A percentile compares a stretch with the other conserved stretches of the same genome.
Evolutionary conservation across 1,284 basidiomycete species (phyloP).

Genomic region (Phellopilus nigrolimitatus): DNA sequence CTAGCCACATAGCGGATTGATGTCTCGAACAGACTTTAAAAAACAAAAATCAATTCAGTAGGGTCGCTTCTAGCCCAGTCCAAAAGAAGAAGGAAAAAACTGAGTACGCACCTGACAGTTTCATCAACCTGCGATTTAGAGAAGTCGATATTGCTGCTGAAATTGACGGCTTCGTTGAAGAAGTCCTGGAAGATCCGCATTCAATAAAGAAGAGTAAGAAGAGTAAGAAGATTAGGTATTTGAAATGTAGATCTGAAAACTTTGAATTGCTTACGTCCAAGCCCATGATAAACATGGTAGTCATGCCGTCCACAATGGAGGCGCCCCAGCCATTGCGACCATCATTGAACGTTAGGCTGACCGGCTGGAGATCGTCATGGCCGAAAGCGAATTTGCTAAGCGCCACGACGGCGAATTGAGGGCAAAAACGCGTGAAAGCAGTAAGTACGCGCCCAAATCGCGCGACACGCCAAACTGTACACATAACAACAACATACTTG

Average conservation of each 20-base stretch:
- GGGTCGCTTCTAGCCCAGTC: neutral
- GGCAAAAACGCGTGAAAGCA: neutral
- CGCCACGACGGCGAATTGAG: neutral
- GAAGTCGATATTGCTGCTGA: slow-evolving; percentile 51
- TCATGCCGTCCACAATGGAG: slow-evolving; percentile 57
- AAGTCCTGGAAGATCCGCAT: slow-evolving; percentile 38
- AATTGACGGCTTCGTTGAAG: slow-evolving; percentile 50
- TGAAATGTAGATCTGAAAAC: neutral
- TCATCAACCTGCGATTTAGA: slow-evolving; percentile 44
- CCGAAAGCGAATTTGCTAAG: slow-evolving; percentile 54
- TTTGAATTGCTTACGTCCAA: slow-evolving; percentile 35
- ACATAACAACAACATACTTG: slow-evolving; percentile 37
- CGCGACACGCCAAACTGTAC: neutral
- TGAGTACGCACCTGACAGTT: slow-evolving; percentile 44
- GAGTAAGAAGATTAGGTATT: neutral
- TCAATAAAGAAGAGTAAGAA: neutral
- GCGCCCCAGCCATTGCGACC: slow-evolving; percentile 70
- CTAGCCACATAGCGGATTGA: slow-evolving; percentile 79
- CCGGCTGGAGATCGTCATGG: slow-evolving; percentile 57
- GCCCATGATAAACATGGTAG: slow-evolving; percentile 63
- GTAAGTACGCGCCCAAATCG: neutral
- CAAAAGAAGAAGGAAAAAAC: slow-evolving; percentile 26
- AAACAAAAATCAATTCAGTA: slow-evolving; percentile 33
- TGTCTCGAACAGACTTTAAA: slow-evolving; percentile 72
- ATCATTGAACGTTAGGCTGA: slow-evolving; percentile 46